Evolutionary conservation across 495 filamentous ascomycete species (phyloP).

Genomic region (Trichocladium uniseriatum): DNA sequence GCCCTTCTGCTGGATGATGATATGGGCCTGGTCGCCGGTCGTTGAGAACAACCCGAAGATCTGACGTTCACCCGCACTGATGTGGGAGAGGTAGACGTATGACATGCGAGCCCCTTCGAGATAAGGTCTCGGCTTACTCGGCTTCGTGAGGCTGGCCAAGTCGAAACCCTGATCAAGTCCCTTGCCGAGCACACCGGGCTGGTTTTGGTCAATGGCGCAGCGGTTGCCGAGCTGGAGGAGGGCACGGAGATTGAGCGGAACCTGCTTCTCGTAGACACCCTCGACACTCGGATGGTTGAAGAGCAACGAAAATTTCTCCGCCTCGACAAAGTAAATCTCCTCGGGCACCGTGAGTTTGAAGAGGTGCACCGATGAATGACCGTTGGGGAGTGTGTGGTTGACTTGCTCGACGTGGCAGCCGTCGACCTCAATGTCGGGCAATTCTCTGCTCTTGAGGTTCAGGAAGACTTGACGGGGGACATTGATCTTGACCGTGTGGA

Average conservation of each 20-base stretch:
- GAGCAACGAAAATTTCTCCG: conserved; percentile 67
- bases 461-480: conserved; percentile 85
- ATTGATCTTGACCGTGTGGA: conserved; percentile 78
- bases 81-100: conserved; percentile 87
- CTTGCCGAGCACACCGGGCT: conserved; percentile 83
- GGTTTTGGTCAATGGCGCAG: conserved; percentile 91
- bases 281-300: conserved; percentile 93
- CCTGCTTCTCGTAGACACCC: conserved; percentile 89
- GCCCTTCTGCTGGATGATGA: conserved; percentile 72
- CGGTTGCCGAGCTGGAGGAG: conserved; percentile 80
- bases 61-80: conserved; percentile 80
- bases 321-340: conserved; percentile 73
- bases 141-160: conserved; percentile 60
- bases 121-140: conserved; percentile 60
- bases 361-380: conserved; percentile 84
- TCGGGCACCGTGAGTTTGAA: conserved; percentile 90
- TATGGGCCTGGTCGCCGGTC: conserved; percentile 63
- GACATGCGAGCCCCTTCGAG: conserved; percentile 57
- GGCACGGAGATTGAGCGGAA: conserved; percentile 75
- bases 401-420: conserved; percentile 87
- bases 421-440: conserved; percentile 82
- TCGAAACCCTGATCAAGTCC: conserved; percentile 93
- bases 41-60: conserved; percentile 92
- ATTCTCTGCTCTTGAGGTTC: conserved; percentile 75
- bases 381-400: conserved; percentile 85